Evolutionary conservation across 768 basidiomycete species (phyloP), one percentile per base, ranked within the genome.

Genomic region (Harrya chromipes): DNA sequence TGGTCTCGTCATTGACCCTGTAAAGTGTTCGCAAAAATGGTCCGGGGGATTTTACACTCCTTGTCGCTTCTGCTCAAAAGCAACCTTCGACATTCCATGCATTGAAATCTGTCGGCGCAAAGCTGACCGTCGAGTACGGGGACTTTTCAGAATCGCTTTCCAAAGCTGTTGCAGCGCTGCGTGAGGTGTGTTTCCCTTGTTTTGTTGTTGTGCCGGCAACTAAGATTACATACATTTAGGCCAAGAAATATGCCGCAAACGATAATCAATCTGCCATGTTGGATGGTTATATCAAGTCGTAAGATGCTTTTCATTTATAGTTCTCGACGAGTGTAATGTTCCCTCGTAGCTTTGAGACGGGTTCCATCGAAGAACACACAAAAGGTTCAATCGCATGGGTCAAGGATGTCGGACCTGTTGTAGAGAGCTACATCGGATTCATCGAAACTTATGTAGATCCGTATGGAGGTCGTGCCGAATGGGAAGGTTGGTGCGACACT

Each of bases 391-490:
- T 70, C 24, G 73, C 82, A 53, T 94, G 91, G 91, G 91, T 94
- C 21, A 84, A 86, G 67, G 91, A 94, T 62, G 70, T 89, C 19
- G 87, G 90, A 0, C 91, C 91, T 4, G 85, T 88, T 29, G 91
- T 94, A 16, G 91, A 94, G 67, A 87, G 82, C 26, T 92, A 93
- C 66, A 83, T 93, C 49, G 90, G 90, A 68, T 90, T 90, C 65
- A 77, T 90, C 35, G 88, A 90, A 74, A 90, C 85, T 1, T 90
- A 90, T 52, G 85, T 92, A 16, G 92, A 94, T 62, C 92, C 92
- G 7, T 92, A 89, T 51, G 92, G 91, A 31, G 85, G 80, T n/a
- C 82, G 92, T 43, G 92, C 92, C 0, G 92, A 94, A 66, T 94
- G 91, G 91, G 90, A 94, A 80, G 90, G 89, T 82, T 47, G 31